These are phyloP conservation scores for Phytophthora vignae DNA, from an alignment of 352 stramenopile species.

Conservation along the genomic window DNA sequence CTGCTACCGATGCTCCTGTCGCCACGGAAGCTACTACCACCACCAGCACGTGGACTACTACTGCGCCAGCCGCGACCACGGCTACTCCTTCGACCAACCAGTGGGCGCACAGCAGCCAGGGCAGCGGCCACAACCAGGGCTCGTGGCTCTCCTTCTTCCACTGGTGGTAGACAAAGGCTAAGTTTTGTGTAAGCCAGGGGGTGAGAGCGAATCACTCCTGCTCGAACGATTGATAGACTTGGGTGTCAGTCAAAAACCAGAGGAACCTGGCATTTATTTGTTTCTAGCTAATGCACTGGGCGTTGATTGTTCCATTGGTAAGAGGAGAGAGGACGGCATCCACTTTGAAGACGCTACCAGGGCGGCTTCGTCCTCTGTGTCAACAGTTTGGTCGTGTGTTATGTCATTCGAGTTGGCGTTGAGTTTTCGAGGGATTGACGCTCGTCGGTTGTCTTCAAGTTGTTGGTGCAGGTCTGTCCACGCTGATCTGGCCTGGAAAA, in stretches of 20 bases:
- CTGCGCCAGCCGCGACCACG: background rate
- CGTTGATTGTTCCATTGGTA: constrained; percentile 8
- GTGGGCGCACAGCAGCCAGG: background rate
- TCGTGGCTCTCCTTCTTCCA: constrained; percentile 2
- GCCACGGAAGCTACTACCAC: background rate
- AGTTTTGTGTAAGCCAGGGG: background rate
- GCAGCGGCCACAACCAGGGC: background rate
- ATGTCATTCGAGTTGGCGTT: constrained; percentile 13
- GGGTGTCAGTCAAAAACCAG: constrained; percentile 33
- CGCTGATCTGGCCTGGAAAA: constrained; percentile 27
- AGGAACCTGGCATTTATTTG: constrained; percentile 34
- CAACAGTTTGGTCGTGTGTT: background rate
- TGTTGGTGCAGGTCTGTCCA: constrained; percentile 53
- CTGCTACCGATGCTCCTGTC: background rate
- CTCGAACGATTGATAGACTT: constrained; percentile 28
- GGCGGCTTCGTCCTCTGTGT: constrained; percentile 29
- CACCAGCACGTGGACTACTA: background rate
- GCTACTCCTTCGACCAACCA: constrained; percentile 8
- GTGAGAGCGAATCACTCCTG: constrained; percentile 32
- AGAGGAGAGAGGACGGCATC: constrained; percentile 41
- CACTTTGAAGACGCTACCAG: constrained; percentile 61
- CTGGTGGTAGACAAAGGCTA: background rate
- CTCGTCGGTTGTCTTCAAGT: constrained; percentile 40
- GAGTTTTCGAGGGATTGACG: background rate
- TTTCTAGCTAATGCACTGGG: constrained; percentile 10